These are phyloP conservation scores for Candida ortonii DNA, from an alignment of 805 yeast genomes.

Conservation along the genomic window DNA sequence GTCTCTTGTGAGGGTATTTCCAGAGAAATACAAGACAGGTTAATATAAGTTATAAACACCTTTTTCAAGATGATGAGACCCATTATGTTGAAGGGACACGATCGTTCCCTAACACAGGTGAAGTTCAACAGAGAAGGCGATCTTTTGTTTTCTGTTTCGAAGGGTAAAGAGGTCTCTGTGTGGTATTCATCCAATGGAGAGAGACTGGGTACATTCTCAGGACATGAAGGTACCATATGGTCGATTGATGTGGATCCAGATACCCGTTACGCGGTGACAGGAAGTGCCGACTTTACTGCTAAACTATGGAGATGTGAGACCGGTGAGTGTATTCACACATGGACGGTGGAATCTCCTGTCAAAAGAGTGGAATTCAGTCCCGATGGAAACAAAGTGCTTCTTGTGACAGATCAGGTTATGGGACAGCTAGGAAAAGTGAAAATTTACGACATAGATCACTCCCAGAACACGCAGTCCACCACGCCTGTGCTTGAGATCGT, in stretches of 20 bases:
- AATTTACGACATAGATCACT: slow-evolving; percentile 58
- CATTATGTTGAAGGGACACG: slow-evolving; percentile 83
- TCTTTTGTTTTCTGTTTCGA: slow-evolving; percentile 84
- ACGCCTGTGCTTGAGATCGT: slow-evolving; percentile 60
- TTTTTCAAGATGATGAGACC: slow-evolving; percentile 56
- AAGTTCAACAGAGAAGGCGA: slow-evolving; percentile 96
- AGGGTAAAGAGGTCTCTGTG: slow-evolving; percentile 83
- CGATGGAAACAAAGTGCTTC: slow-evolving; percentile 62
- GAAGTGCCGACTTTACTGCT: slow-evolving; percentile 84
- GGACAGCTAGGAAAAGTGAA: slow-evolving; percentile 76
- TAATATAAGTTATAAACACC: slow-evolving; percentile 2
- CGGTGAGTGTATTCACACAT: slow-evolving; percentile 72
- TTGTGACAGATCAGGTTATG: slow-evolving; percentile 90
- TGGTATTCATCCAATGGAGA: slow-evolving; percentile 98
- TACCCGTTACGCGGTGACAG: slow-evolving; percentile 74
- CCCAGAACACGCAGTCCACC: slow-evolving; percentile 41
- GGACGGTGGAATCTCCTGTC: slow-evolving; percentile 80
- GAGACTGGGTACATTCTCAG: slow-evolving; percentile 86
- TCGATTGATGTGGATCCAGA: slow-evolving; percentile 80
- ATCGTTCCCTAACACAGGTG: slow-evolving; percentile 95
- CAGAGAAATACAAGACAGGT: neutral
- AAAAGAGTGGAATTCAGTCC: slow-evolving; percentile 86
- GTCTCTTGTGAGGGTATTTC: neutral
- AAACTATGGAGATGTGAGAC: slow-evolving; percentile 80
- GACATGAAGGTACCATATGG: slow-evolving; percentile 94